Base-by-base conservation (phyloP, 225 moss, liverwort and hornwort genomes). In the Polytrichum commune region DNA sequence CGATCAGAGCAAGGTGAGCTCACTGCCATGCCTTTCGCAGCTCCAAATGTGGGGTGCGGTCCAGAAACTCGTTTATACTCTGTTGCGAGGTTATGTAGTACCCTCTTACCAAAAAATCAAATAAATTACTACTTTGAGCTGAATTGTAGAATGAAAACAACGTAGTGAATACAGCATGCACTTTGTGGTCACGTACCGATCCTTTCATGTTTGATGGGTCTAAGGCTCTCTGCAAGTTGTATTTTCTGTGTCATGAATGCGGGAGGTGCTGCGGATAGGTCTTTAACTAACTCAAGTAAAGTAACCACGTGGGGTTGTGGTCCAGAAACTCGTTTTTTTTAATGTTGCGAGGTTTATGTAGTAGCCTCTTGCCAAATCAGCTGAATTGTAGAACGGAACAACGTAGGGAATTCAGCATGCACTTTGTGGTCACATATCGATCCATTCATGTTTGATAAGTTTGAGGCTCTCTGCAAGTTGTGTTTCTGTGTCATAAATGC, bases 1-100 rank as follows among this genome's bases (percentile, higher is more conserved):
- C 29, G 91, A 91, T 73, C 78, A 82, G 27, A 87, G 82, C 57
- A 93, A 93, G 82, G 90, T 87, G 58, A 32, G 35, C 29, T 60
- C n/a, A 16, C 46, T 46, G 13, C 13, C 4, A 46, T 46, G 10
- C 46, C 46, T 46, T 16, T 13, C 46, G 46, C 46, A 46, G 10
- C 46, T 46, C 46, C 46, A 16, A 38, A 4, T 46, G 46, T 46
- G 16, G 46, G 46, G 3, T 46, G 3, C 13, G 46, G 13, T 46
- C 46, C 46, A 46, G 46, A 46, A 46, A 46, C 3, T 16, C 46
- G 16, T 46, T 38, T 16, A 16, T 16, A 2, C 10, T 0, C 4
- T 46, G 9, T 38, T 38, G 38, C 10, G 38, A 38, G 38, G 38
- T 38, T 38, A 38, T 8, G 8, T 8, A 33, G 35, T 9, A 2